Base-by-base conservation (phyloP, 2,329 filamentous ascomycete species). In the Sporothrix pseudoabietina region DNA sequence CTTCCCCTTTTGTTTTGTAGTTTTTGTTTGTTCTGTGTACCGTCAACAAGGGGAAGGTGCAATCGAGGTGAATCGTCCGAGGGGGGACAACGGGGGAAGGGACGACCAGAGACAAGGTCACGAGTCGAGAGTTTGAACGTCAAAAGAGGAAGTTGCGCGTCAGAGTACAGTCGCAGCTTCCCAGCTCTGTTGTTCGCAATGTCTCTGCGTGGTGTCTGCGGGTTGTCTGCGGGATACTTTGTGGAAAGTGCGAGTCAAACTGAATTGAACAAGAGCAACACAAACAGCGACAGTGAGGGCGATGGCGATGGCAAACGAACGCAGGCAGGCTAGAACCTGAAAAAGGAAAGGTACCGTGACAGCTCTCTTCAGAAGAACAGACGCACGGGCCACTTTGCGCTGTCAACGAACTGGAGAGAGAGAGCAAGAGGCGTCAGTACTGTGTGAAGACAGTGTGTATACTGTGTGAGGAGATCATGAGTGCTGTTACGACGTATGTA, bases 361-460 rank as follows among this genome's bases (percentile, higher is more conserved):
- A 57, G 68, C 68, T 70, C 65, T 54, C 30, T 22, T 55, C 14
- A 9, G 9, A 55, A 12, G 22, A 30, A 22, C 19, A n/a, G 14
- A 66, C 19, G 71, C 71, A 73, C 71, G 65, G 71, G 47, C 71
- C 71, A 69, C 32, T 39, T 19, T 59, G 39, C 52, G 68, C 68
- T 70, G 52, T 44, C 68, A 57, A 30, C 10, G 30, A 44, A 14
- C n/a, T 35, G 44, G 59, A 35, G n/a, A 65, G 59, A n/a, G 66
- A 35, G 30, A 4, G 2, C 49, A 69, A 26, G 32, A 49, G 32
- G 57, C 49, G 66, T 69, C 35, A 44, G 52, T 59, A 57, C 69
- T 52, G 63, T 55, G 72, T 30, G 57, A 7, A 30, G n/a, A 70
- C 68, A 44, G 68, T 57, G 52, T 12, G 9, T 57, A n/a, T n/a